Percentiles rank a stretch among this genome's conserved stretches.
Evolutionary conservation across 176 grass and related monocot genomes (phyloP).

Genomic region (Leersia perrieri): DNA sequence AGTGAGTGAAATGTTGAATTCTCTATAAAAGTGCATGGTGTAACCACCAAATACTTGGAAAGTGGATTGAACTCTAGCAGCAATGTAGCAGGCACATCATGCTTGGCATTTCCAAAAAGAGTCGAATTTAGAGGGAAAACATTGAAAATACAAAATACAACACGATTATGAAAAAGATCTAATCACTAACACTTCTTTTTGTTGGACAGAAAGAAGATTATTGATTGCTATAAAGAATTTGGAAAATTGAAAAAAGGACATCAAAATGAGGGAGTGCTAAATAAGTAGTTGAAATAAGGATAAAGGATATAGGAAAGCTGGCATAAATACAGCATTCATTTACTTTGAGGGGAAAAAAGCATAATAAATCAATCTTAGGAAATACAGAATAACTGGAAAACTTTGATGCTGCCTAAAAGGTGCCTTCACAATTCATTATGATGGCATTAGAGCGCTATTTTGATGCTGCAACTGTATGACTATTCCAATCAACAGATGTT

Average conservation of each 20-base stretch:
- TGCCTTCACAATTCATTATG: neutral
- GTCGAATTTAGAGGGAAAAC: no score
- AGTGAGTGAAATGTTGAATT: neutral
- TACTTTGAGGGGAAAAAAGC: neutral
- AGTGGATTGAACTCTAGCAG: neutral
- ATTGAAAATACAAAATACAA: neutral
- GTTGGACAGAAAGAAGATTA: neutral
- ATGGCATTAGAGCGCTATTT: neutral
- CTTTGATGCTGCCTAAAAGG: neutral
- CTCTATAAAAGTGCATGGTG: neutral
- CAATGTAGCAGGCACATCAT: neutral
- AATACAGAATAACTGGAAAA: slow-evolving; percentile 20
- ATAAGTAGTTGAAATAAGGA: neutral
- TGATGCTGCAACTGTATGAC: neutral
- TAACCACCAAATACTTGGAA: neutral
- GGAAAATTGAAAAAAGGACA: neutral
- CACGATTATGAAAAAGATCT: neutral
- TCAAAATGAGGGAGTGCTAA: neutral
- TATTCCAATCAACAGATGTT: neutral
- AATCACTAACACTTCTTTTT: neutral
- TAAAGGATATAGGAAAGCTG: neutral
- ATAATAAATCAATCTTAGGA: neutral
- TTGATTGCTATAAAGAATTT: neutral
- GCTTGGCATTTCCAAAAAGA: neutral
- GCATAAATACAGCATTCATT: slow-evolving; percentile 24